Base-by-base conservation (phyloP, 139 green algal species). In the Auxenochlorella protothecoides region DNA sequence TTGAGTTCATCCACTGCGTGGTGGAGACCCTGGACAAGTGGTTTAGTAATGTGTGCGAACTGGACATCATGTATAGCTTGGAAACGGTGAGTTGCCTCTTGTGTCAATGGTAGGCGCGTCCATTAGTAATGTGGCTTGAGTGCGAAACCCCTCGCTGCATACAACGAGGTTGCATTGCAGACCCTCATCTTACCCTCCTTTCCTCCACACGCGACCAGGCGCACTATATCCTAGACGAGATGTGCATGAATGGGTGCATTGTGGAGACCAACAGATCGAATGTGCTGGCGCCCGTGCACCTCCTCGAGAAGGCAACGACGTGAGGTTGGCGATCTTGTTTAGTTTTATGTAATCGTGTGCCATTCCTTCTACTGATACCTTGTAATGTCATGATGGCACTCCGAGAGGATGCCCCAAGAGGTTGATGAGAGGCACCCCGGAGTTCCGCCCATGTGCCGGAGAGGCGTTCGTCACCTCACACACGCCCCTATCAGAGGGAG, bases 51-150 rank as follows among this genome's bases (percentile, higher is more conserved):
- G 90, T 96, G 44, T 96, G 89, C 69, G 90, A 96, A 81, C 84
- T 96, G 62, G 90, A 99, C 76, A 97, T 99, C 74, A 98, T 99
- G 94, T 96, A 96, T 72, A 91, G 96, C 72, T 81, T 96, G 53
- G 91, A 96, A 16, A 91, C 89, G 83, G 89, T 93, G 69, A 76
- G 83, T 68, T 54, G 10, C 27, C 27, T 0, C 27, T 44, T 44
- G 27, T 44, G 27, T 44, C 27, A 44, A 44, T 44, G 27, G 27
- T 44, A 44, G 27, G 27, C 27, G 27, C 27, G 27, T 44, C 27
- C 27, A 44, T 2, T 44, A 44, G 27, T 44, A 44, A 44, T 44
- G 27, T 44, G 27, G 27, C 27, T 44, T 44, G 27, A 44, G 27
- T 44, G 27, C 27, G 27, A 44, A 44, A 44, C 27, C 27, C 27